A percentile compares a stretch with the other conserved stretches of the same genome.
Evolutionary conservation across 225 moss, liverwort and hornwort species (phyloP).

Genomic region (Pseudisothecium myosuroides): DNA sequence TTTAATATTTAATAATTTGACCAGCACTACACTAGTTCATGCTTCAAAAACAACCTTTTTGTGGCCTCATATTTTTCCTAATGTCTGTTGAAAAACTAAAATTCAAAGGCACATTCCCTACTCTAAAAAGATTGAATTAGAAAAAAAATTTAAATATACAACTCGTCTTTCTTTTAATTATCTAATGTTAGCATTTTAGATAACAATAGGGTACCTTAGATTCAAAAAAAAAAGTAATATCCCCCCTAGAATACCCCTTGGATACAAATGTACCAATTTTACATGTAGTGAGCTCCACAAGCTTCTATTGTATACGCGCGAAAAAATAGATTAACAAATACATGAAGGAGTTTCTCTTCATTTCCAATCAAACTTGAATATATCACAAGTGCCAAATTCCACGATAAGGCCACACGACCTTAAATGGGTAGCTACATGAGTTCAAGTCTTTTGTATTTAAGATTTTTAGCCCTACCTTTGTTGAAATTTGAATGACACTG

Average conservation of each 20-base stretch:
- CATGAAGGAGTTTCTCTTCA: background rate
- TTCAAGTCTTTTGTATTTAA: background rate
- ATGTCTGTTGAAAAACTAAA: fast-evolving
- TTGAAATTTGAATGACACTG: background rate
- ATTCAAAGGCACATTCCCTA: background rate
- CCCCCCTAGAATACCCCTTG: background rate
- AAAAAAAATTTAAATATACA: too few species aligned
- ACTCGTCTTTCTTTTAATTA: too few species aligned
- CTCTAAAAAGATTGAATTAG: background rate
- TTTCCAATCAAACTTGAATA: background rate
- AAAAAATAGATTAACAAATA: background rate
- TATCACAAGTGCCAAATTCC: fast-evolving
- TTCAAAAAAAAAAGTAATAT: background rate
- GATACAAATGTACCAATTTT: background rate
- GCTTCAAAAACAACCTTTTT: too few species aligned
- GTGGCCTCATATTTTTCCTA: too few species aligned
- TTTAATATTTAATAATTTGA: too few species aligned
- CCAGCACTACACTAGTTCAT: too few species aligned
- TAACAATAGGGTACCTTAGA: too few species aligned
- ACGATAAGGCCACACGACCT: fast-evolving
- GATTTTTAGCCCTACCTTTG: background rate
- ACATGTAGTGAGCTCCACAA: background rate
- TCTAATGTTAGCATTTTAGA: background rate
- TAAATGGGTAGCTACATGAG: fast-evolving
- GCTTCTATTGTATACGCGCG: background rate